Evolutionary conservation across 1,284 basidiomycete species (phyloP), one percentile per base, ranked within the genome.

Genomic region (Ustilago tritici): DNA sequence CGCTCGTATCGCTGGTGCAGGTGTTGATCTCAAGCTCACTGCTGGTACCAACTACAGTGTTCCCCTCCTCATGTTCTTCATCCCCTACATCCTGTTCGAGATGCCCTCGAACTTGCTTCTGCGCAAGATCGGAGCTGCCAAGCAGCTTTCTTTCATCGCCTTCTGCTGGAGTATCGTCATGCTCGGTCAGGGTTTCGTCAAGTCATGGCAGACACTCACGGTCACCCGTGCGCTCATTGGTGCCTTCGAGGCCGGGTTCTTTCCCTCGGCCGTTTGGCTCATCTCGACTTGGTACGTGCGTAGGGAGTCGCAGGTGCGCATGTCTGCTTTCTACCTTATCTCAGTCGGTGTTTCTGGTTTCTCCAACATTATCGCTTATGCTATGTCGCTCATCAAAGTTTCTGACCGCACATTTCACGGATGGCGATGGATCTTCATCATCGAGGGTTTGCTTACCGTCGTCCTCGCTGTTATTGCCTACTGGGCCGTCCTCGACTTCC

Each of bases 221-320:
- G 87, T 82, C 49, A 85, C 86, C 43, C 85, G 88, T 46, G 83
- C 86, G 8, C 70, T 88, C 2, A 79, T 88, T 43, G 88, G 82
- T 57, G 57, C 80, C 12, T 82, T 83, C 59, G 80, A 82, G 54
- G 82, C 81, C n/a, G 79, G 78, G 10, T 75, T 83, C 69, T 84
- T 83, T 73, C 82, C 80, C 12, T 78, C 80, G 11, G 85, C 83
- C 56, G 86, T 87, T 1, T 88, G 84, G 81, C 81, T 89, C n/a
- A 85, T 88, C 65, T 85, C 87, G 6, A 86, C 83, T 43, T 89
- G 88, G 88, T 89, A 89, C 79, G 87, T 87, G 0, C 86, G 88
- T 12, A 83, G 83, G 61, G 87, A 88, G 76, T 87, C 87, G 60
- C 87, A 88, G 55, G 78, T 76, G 36, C 82, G 87, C 28, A 76